phyloP scores from a whole-genome alignment of 176 grass and related monocot genomes.

The Chloris gayana region DNA sequence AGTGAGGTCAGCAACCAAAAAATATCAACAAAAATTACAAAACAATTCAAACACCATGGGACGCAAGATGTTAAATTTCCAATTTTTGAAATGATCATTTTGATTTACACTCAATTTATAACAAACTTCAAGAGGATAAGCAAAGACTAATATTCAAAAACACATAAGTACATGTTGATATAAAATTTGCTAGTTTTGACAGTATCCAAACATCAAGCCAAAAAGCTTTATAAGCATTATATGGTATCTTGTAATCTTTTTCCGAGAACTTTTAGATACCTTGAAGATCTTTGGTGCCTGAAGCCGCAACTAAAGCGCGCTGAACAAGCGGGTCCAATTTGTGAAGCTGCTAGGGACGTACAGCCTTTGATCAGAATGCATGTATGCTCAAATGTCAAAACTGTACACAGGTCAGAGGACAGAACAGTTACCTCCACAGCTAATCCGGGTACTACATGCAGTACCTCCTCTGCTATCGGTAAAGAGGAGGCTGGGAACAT shows the following conservation, averaged over 20 bases:
- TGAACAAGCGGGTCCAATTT: slow-evolving; percentile 71
- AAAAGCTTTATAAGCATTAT: not conserved
- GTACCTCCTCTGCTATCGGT: slow-evolving; percentile 67
- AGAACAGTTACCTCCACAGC: slow-evolving; percentile 66
- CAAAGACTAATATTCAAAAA: slow-evolving; percentile 23
- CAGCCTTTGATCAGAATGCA: slow-evolving; percentile 31
- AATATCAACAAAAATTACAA: not conserved
- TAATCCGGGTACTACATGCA: slow-evolving; percentile 52
- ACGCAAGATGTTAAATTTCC: not conserved
- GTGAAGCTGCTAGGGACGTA: slow-evolving; percentile 55
- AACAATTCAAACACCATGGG: not conserved
- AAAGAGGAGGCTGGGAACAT: slow-evolving; percentile 83
- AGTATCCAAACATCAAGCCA: slow-evolving; percentile 7
- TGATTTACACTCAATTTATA: not conserved
- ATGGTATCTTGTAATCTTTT: slow-evolving; percentile 16
- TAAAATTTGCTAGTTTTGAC: not conserved
- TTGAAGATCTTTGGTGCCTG: slow-evolving; percentile 68
- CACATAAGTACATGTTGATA: not conserved
- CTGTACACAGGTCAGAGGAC: not conserved
- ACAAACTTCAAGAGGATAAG: not conserved
- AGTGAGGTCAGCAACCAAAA: slow-evolving; percentile 47
- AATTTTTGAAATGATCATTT: not conserved
- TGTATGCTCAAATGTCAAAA: slow-evolving; percentile 26
- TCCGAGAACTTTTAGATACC: slow-evolving; percentile 49
- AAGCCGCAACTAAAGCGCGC: slow-evolving; percentile 62